Percentiles rank a stretch among this genome's conserved stretches.
phyloP scores from a whole-genome alignment of 208 protist species.

The Trypanosomatidae sp. region DNA sequence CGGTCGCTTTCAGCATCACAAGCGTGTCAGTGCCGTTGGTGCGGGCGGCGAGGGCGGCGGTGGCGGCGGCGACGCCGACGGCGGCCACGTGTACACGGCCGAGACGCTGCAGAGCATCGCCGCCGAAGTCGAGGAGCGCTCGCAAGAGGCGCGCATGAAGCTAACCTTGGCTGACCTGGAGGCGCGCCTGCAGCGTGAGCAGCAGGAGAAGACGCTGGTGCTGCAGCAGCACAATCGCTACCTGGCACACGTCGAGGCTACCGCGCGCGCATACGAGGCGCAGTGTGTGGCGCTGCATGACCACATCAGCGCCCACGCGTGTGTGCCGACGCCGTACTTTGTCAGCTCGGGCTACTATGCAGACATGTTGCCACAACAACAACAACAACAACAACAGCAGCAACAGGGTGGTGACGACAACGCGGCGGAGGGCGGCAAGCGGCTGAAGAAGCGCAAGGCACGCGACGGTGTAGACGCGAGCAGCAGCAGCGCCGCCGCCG shows the following conservation, averaged over 20 bases:
- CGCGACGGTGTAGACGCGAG: too few relatives aligned
- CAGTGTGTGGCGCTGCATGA: slow-evolving; percentile 42
- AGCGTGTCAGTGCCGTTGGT: neutral
- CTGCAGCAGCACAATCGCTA: slow-evolving; percentile 70
- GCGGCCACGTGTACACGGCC: slow-evolving; percentile 17
- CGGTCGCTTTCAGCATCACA: slow-evolving; percentile 8
- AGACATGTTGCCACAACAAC: neutral
- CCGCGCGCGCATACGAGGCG: slow-evolving; percentile 19
- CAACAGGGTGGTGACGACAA: too few relatives aligned
- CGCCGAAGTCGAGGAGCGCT: slow-evolving; percentile 53
- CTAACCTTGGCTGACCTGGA: slow-evolving; percentile 54
- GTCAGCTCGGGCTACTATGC: neutral
- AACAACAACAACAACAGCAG: neutral
- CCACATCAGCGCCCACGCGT: slow-evolving; percentile 31
- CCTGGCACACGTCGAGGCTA: slow-evolving; percentile 37
- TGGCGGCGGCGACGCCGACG: neutral
- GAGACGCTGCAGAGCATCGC: slow-evolving; percentile 51
- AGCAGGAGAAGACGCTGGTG: slow-evolving; percentile 49
- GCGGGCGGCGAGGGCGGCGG: neutral
- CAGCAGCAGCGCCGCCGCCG: too few relatives aligned
- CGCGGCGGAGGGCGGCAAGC: neutral
- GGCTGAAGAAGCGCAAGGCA: neutral
- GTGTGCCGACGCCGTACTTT: slow-evolving; percentile 32
- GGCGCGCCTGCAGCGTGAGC: slow-evolving; percentile 13
- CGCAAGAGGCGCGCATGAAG: slow-evolving; percentile 54